Base-by-base conservation (phyloP, 192 early-diverging fungal genomes). In the Coemansia interrupta region DNA sequence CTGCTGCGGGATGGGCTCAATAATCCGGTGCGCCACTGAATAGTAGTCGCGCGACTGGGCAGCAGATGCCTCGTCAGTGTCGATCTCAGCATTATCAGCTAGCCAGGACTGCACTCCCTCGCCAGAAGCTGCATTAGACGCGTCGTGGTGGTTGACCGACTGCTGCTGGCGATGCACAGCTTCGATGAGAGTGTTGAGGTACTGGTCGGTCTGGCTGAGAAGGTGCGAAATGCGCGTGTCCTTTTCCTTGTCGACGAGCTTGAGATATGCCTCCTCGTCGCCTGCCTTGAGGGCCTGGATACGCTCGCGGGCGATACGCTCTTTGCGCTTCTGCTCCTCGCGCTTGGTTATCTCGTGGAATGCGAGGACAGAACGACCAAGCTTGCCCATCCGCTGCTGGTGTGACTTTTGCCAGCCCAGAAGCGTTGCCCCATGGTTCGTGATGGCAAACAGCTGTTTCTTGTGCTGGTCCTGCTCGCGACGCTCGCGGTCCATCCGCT, bases 191-290 rank as follows among this genome's bases (percentile, higher is more conserved):
- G 87, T 89, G 9, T 78, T 80, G 52, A 99, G 82, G 66, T 90
- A 99, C 42, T 80, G 54, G 71, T 90, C 86, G 6, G 97, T 99
- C 79, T 97, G 95, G 58, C 82, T 78, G 24, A 99, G 80, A 76
- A 99, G 72, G 56, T 93, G 90, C 29, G 89, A 87, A 57, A 99
- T 90, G 72, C 97, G 92, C 38, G 87, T 97, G 71, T 99, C 93
- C 79, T 99, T 99, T 39, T 89, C 89, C 81, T 93, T 78, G 71
- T 97, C 94, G 53, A 99, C 83, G 43, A 99, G 84, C 66, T 92
- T 90, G 67, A 97, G 78, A 70, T 99, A 99, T 1, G 93, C 93
- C 58, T 94, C 95, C 72, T 99, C 97, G 77, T 99, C 94, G 81
- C 96, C 93, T 47, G 87, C 91, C 82, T 92, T 94, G 62, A 99